These are phyloP conservation scores for Diaporthe vaccinii DNA, from an alignment of 2,329 filamentous ascomycete species.

Conservation along the genomic window DNA sequence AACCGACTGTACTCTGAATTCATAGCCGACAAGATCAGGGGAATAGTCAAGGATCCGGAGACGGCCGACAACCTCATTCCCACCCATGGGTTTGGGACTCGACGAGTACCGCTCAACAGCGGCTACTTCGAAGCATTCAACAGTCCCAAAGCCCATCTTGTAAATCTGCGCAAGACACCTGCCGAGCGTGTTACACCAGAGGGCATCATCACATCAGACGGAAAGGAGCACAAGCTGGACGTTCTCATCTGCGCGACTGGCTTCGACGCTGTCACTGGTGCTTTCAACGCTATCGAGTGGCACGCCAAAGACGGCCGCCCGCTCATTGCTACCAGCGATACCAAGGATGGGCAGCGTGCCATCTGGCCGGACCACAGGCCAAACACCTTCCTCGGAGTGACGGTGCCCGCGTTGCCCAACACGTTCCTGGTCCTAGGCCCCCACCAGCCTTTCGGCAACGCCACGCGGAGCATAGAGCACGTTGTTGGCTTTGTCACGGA, in stretches of 20 bases:
- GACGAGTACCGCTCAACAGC: conserved; percentile 56
- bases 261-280: conserved; percentile 46
- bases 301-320: conserved; percentile 39
- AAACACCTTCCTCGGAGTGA: conserved; percentile 42
- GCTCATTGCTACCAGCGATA: conserved; percentile 44
- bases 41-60: conserved; percentile 55
- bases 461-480: conserved; percentile 39
- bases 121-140: conserved; percentile 58
- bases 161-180: conserved; percentile 40
- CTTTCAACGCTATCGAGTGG: conserved; percentile 41
- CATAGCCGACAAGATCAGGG: conserved; percentile 55
- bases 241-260: conserved; percentile 53
- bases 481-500: conserved; percentile 35
- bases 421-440: conserved; percentile 40
- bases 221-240: conserved; percentile 48
- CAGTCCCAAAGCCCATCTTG: conserved; percentile 55
- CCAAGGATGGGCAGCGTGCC: neutral
- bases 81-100: conserved; percentile 58
- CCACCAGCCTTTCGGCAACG: conserved; percentile 42
- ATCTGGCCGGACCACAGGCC: conserved; percentile 35
- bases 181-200: conserved; percentile 46
- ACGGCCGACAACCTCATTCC: conserved; percentile 59
- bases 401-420: conserved; percentile 41
- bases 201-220: conserved; percentile 47
- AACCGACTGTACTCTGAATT: conserved; percentile 26